A percentile compares a stretch with the other conserved stretches of the same genome.
Evolutionary conservation across 441 rosid genomes (phyloP).

Genomic region (Corymbia citriodora): DNA sequence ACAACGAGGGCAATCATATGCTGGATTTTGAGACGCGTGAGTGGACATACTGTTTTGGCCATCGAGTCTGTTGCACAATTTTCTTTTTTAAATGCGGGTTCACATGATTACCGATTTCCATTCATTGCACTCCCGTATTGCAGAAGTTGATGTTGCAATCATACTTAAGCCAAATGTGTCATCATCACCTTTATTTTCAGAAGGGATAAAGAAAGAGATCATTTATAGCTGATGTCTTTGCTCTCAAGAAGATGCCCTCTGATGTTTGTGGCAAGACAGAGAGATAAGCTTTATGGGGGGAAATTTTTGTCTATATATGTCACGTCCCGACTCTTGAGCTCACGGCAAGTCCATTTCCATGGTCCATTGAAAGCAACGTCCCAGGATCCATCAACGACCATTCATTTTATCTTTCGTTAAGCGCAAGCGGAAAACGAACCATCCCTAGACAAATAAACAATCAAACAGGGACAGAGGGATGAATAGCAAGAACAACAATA

Average conservation of each 20-base stretch:
- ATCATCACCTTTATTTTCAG: neutral
- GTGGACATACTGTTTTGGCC: neutral
- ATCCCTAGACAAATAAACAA: no score
- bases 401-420: no score
- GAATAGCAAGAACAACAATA: no score
- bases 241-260: neutral
- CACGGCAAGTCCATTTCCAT: no score
- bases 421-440: no score
- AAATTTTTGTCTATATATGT: neutral
- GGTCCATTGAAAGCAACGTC: no score
- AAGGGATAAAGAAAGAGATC: neutral
- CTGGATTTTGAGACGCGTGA: neutral
- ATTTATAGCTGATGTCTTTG: neutral
- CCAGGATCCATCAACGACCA: no score
- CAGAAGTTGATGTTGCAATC: neutral
- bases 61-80: neutral
- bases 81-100: neutral
- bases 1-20: neutral
- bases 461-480: no score
- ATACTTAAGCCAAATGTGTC: neutral
- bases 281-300: neutral
- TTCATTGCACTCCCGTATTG: neutral
- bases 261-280: neutral
- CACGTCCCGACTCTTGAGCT: no score
- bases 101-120: neutral